Conservation (phyloP, 2,329 filamentous ascomycete species). For the Claviceps sp. region DNA sequence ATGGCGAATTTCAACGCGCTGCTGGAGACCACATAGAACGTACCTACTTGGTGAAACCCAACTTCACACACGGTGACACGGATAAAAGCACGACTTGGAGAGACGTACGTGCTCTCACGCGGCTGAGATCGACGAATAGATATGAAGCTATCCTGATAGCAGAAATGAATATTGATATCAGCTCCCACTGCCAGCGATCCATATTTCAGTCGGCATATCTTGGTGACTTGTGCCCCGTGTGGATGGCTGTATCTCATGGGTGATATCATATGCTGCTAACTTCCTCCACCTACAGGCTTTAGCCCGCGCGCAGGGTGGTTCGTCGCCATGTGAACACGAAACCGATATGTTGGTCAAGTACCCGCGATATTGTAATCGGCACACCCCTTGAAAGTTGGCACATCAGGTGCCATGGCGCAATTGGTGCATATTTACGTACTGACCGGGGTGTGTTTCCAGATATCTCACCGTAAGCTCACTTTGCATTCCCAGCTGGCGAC, state of each 20-base stretch:
- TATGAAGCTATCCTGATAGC: background rate
- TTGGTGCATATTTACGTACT: too few species aligned
- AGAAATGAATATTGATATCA: conserved; percentile 1
- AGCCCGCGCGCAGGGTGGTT: background rate
- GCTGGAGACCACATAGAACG: background rate
- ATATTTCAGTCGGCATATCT: background rate
- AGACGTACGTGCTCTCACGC: background rate
- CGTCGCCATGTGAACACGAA: background rate
- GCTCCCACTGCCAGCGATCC: background rate
- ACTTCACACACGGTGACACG: background rate
- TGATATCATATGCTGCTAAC: background rate
- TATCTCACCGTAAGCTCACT: background rate
- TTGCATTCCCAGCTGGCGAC: background rate
- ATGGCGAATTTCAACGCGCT: background rate
- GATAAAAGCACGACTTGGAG: background rate
- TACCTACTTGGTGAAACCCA: background rate
- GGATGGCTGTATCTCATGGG: background rate
- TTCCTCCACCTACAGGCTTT: background rate
- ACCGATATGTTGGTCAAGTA: background rate
- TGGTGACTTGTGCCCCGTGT: background rate
- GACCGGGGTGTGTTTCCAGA: too few species aligned
- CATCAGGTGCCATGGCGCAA: background rate
- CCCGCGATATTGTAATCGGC: background rate
- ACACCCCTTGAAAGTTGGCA: background rate
- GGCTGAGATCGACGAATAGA: conserved; percentile 1